Evolutionary conservation across 106 monocot genomes (phyloP).

Genomic region (Platanthera guangdongensis): DNA sequence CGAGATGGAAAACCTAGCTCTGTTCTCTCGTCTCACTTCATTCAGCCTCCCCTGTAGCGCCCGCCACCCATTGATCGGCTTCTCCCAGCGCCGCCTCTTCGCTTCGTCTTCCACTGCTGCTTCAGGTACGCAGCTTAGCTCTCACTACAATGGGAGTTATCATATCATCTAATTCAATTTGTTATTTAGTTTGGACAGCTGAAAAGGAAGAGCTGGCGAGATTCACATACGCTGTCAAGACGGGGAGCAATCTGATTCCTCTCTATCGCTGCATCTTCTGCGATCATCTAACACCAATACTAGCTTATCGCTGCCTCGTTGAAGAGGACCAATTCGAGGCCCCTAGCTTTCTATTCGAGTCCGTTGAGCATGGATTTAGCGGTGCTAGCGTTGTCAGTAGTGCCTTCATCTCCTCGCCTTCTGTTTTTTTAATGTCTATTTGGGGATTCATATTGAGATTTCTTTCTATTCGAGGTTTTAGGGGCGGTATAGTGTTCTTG

Average conservation of each 20-base stretch:
- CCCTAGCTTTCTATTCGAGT: conserved; percentile 92
- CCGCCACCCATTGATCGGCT: not conserved
- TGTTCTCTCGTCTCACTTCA: not conserved
- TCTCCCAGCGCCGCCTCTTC: not conserved
- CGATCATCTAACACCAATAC: conserved; percentile 63
- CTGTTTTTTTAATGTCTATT: not conserved
- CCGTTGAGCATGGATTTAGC: conserved; percentile 61
- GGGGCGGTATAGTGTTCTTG: conserved; percentile 20
- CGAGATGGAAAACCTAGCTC: not conserved
- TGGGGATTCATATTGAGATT: not conserved
- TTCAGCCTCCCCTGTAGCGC: not conserved
- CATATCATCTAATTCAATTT: not conserved
- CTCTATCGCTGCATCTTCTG: conserved; percentile 52
- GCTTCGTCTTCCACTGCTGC: not conserved
- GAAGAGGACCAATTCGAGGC: conserved; percentile 56
- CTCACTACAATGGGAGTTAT: too few species aligned
- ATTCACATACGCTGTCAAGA: conserved; percentile 33
- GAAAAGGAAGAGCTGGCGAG: conserved; percentile 26
- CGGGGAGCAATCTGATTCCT: conserved; percentile 50
- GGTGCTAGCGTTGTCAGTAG: conserved; percentile 60
- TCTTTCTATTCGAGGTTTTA: not conserved
- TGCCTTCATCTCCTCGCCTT: not conserved
- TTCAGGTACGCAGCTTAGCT: not conserved
- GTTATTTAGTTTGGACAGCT: not conserved
- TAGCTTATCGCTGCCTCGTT: conserved; percentile 70